These are phyloP conservation scores for Pterocarpus santalinus DNA, from an alignment of 306 rosid species.

Conservation along the genomic window DNA sequence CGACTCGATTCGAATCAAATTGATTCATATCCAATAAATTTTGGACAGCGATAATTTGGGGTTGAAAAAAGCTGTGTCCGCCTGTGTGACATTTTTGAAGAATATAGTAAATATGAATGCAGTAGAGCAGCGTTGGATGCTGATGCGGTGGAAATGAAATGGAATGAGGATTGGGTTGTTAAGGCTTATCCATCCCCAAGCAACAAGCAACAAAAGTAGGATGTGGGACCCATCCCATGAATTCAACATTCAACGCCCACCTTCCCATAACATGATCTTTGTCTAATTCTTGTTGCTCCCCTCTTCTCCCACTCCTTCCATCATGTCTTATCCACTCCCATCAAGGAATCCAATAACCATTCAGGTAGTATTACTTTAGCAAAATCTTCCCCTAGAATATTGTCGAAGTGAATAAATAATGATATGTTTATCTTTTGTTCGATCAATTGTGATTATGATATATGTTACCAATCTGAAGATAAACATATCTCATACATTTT, in stretches of 20 bases:
- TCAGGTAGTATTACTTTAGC: no score
- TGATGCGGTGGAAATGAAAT: constrained; percentile 51
- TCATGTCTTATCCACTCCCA: not conserved
- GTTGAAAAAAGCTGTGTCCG: no score
- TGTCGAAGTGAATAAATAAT: no score
- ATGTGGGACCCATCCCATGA: constrained; percentile 48
- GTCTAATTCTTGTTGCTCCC: constrained; percentile 21
- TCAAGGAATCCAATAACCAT: not conserved
- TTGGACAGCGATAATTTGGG: no score
- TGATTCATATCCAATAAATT: no score
- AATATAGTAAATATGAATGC: not conserved
- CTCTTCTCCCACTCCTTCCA: not conserved
- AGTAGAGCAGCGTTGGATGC: constrained; percentile 30
- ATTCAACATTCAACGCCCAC: constrained; percentile 22
- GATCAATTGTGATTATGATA: no score
- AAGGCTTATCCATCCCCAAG: constrained; percentile 60
- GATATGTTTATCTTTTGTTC: no score
- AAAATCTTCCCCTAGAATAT: no score
- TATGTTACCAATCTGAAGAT: no score
- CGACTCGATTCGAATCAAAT: no score
- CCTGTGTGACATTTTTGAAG: not conserved
- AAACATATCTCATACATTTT: no score
- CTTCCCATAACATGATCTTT: constrained; percentile 33
- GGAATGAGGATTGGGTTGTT: constrained; percentile 1
- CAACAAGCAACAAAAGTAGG: constrained; percentile 9